phyloP scores from a whole-genome alignment of 2,329 filamentous ascomycete species.

The Lecanicillium sp. region DNA sequence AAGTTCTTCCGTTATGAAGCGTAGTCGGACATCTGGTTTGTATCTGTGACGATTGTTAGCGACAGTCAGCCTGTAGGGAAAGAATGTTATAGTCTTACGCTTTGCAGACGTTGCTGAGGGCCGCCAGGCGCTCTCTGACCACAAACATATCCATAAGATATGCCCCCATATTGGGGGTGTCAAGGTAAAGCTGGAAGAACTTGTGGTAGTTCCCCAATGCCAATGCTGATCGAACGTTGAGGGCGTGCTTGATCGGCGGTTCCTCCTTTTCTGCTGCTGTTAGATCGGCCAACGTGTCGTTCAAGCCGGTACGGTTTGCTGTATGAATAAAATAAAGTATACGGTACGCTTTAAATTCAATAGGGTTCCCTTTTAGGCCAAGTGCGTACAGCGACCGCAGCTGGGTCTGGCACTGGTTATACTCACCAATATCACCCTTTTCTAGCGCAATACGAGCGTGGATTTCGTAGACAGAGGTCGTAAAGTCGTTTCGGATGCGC shows the following conservation, averaged over 20 bases:
- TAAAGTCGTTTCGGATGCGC: conserved; percentile 94
- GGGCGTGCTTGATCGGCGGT: conserved; percentile 76
- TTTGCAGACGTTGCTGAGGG: conserved; percentile 88
- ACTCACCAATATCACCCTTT: conserved; percentile 99
- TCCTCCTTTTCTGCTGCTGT: conserved; percentile 91
- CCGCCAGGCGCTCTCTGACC: conserved; percentile 81
- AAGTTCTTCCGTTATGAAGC: conserved; percentile 91
- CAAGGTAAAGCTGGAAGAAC: conserved; percentile 93
- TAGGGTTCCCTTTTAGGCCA: conserved; percentile 78
- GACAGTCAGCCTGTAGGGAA: neutral
- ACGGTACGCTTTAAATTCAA: conserved; percentile 98
- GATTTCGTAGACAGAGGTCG: conserved; percentile 92
- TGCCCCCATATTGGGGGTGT: conserved; percentile 92
- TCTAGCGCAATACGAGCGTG: conserved; percentile 96
- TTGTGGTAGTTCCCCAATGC: conserved; percentile 94
- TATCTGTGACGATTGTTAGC: conserved; percentile 53
- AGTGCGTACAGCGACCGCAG: conserved; percentile 83
- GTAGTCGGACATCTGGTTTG: conserved; percentile 80
- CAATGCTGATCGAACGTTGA: conserved; percentile 83
- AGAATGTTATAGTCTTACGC: conserved; percentile 56
- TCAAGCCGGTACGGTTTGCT: conserved; percentile 95
- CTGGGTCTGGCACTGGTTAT: conserved; percentile 99
- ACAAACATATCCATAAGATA: conserved; percentile 99
- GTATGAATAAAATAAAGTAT: conserved; percentile 99
- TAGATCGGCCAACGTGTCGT: conserved; percentile 98